Percentiles rank a stretch among this genome's conserved stretches.
phyloP scores from a whole-genome alignment of 1,139 yeast genomes.

The Taiozyma sp. region DNA sequence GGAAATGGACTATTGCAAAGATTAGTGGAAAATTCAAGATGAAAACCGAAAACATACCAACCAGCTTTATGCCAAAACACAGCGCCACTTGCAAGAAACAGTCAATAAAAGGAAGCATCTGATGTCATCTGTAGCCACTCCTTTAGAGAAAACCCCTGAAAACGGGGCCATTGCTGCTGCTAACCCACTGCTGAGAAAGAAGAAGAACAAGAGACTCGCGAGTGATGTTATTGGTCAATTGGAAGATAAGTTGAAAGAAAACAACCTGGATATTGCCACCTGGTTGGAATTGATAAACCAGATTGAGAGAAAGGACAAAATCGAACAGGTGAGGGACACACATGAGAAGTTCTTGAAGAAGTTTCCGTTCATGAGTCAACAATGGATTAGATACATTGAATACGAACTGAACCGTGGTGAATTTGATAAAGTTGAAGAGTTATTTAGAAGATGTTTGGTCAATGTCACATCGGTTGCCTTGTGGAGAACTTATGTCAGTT shows the following conservation, averaged over 20 bases:
- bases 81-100: neutral
- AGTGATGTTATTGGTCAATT: conserved; percentile 32
- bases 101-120: neutral
- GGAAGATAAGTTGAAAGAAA: conserved; percentile 52
- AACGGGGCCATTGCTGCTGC: neutral
- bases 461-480: conserved; percentile 56
- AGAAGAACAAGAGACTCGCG: conserved; percentile 19
- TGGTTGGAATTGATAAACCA: conserved; percentile 56
- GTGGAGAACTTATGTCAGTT: conserved; percentile 71
- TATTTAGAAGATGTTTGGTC: conserved; percentile 58
- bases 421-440: conserved; percentile 55
- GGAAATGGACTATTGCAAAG: neutral
- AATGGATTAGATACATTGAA: conserved; percentile 72
- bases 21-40: neutral
- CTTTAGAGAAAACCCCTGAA: neutral
- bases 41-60: neutral
- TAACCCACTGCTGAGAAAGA: conserved; percentile 1
- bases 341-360: conserved; percentile 57
- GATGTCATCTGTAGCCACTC: neutral
- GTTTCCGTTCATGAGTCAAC: conserved; percentile 59
- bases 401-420: conserved; percentile 67
- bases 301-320: conserved; percentile 52
- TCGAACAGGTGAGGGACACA: conserved; percentile 52
- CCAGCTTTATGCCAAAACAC: neutral
- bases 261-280: conserved; percentile 49